Base-by-base conservation (phyloP, 371 early-diverging fungal species). In the Dichotomocladium elegans region DNA sequence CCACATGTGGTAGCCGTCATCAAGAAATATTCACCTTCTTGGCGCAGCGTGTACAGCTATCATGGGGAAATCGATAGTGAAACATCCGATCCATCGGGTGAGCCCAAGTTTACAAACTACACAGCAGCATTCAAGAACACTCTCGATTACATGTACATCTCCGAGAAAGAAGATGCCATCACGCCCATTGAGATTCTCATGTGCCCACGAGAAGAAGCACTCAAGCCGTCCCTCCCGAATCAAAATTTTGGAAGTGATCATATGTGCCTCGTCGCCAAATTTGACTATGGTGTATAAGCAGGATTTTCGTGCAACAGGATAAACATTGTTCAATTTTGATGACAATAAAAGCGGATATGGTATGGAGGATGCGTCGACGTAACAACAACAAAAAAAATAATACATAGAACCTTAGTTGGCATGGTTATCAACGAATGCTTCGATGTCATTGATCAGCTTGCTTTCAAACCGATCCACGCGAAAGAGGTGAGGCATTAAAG, bases 201-300 rank as follows among this genome's bases (percentile, higher is more conserved):
- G 40, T 63, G 80, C 26, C 81, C 80, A 2, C 53, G 64, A 19
- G 61, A 70, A 42, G 67, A 66, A 14, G 43, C 60, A 12, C 19
- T 83, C 41, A 63, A 64, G 25, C 76, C 77, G 11, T 76, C 80
- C 0, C 37, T 83, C n/a, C 83, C 81, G 0, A 76, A 83, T 51
- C 60, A 60, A 53, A 59, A 69, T 44, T 83, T 81, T 72, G 81
- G 81, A 0, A 79, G 80, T 42, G 83, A 83, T 49, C 83, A 83
- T 54, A 48, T 83, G 12, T 75, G 79, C 46, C 53, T 82, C 6
- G 35, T 75, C 27, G 68, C 79, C 19, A 68, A 71, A 33, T 35
- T 59, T 8, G 51, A 50, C n/a, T n/a, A n/a, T n/a, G n/a, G n/a
- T n/a, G n/a, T n/a, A n/a, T n/a, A n/a, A n/a, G n/a, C n/a, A n/a